A percentile compares a stretch with the other conserved stretches of the same genome.
Conservation (phyloP, 805 yeast species). For the Clavispora phyllophila region DNA sequence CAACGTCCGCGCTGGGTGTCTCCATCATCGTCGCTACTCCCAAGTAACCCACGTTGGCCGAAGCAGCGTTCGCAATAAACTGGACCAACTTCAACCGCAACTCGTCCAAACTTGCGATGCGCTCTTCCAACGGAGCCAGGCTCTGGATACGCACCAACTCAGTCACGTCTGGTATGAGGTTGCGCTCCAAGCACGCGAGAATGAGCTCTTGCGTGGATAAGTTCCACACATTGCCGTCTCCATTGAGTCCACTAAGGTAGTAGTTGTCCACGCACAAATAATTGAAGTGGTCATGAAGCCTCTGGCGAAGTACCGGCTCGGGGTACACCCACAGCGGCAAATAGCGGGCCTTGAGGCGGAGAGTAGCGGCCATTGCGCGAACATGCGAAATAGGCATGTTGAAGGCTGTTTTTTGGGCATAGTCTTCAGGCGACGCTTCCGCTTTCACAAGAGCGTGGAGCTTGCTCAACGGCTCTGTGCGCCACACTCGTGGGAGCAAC, state of each 20-base stretch:
- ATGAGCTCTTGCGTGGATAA: slow-evolving; percentile 48
- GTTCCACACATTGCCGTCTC: slow-evolving; percentile 39
- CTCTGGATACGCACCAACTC: slow-evolving; percentile 20
- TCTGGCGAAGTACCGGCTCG: slow-evolving; percentile 29
- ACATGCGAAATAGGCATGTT: slow-evolving; percentile 38
- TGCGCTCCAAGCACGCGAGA: slow-evolving; percentile 52
- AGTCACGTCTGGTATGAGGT: slow-evolving; percentile 32
- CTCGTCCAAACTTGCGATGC: slow-evolving; percentile 18
- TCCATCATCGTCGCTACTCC: slow-evolving; percentile 20
- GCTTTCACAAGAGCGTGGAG: background rate
- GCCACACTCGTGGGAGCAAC: slow-evolving; percentile 35
- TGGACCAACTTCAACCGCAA: slow-evolving; percentile 34
- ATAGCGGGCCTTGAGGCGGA: slow-evolving; percentile 36
- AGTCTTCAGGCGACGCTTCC: slow-evolving; percentile 10
- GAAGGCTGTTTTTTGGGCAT: slow-evolving; percentile 44
- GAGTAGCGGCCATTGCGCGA: slow-evolving; percentile 27
- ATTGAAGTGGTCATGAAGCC: slow-evolving; percentile 35
- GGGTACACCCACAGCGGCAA: slow-evolving; percentile 37
- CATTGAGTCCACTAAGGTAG: slow-evolving; percentile 32
- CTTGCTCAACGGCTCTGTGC: slow-evolving; percentile 9
- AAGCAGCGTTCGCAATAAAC: slow-evolving; percentile 37
- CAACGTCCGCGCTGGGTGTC: slow-evolving; percentile 2
- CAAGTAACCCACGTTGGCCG: slow-evolving; percentile 37
- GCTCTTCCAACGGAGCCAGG: slow-evolving; percentile 9
- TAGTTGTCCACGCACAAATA: slow-evolving; percentile 52